These are phyloP conservation scores for Rubroshorea leprosula DNA, from an alignment of 345 rosid species.

Conservation along the genomic window DNA sequence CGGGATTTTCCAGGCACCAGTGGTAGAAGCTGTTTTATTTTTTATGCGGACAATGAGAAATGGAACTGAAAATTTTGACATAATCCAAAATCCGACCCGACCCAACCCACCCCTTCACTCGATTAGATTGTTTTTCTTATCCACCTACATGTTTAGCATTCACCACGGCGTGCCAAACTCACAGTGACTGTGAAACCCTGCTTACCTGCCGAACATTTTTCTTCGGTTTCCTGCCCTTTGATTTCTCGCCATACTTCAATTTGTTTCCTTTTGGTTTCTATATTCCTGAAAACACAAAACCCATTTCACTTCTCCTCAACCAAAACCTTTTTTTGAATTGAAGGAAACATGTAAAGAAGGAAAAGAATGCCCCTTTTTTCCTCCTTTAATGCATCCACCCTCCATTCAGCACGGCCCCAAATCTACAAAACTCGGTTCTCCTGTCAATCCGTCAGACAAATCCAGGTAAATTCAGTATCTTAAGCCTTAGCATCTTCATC, in stretches of 20 bases:
- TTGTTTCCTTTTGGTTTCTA: not conserved
- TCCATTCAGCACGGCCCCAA: conserved; percentile 27
- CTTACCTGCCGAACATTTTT: too few relatives aligned
- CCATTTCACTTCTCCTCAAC: not conserved
- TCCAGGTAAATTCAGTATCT: conserved; percentile 50
- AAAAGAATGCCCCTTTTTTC: conserved; percentile 40
- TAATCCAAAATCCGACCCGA: too few relatives aligned
- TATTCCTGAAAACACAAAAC: not conserved
- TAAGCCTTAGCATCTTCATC: conserved; percentile 16
- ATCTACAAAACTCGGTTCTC: conserved; percentile 26
- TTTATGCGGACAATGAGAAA: too few relatives aligned
- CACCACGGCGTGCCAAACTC: too few relatives aligned
- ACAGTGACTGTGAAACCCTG: too few relatives aligned
- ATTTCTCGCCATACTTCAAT: too few relatives aligned
- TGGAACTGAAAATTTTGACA: too few relatives aligned
- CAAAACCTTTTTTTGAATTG: too few relatives aligned
- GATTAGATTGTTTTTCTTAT: not conserved
- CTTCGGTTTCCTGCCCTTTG: too few relatives aligned
- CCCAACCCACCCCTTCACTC: too few relatives aligned
- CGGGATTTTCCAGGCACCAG: too few relatives aligned
- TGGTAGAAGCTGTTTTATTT: too few relatives aligned
- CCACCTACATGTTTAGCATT: not conserved
- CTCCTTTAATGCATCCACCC: conserved; percentile 36
- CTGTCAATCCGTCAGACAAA: conserved; percentile 38
- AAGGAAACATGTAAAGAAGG: not conserved